These are phyloP conservation scores for Globisporangium cylindrosporum DNA, from an alignment of 352 stramenopile species.

Conservation along the genomic window DNA sequence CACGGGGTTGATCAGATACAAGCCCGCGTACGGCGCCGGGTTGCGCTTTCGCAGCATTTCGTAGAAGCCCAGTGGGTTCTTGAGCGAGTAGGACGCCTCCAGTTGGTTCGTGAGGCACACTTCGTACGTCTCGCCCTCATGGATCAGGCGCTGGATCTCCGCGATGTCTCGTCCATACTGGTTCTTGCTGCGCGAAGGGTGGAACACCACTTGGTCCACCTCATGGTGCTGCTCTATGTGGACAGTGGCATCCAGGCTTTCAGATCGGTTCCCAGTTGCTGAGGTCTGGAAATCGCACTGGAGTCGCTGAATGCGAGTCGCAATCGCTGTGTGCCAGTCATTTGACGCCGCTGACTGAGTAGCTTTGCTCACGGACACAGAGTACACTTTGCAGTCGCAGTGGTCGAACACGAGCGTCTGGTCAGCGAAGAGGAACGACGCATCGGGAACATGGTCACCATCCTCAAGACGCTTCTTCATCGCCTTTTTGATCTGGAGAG, in stretches of 20 bases:
- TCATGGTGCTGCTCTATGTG: background rate
- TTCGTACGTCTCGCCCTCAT: conserved; percentile 94
- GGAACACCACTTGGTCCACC: conserved; percentile 39
- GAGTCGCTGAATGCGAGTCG: conserved; percentile 6
- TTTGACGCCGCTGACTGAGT: conserved; percentile 22
- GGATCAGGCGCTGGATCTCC: conserved; percentile 88
- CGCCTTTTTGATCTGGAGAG: conserved; percentile 25
- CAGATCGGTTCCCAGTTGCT: background rate
- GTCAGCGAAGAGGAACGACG: conserved; percentile 91
- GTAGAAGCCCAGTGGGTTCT: conserved; percentile 84
- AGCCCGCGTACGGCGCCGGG: conserved; percentile 94
- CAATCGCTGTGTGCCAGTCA: conserved; percentile 8
- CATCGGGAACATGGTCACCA: conserved; percentile 63
- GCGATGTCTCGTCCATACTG: conserved; percentile 88
- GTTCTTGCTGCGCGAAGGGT: conserved; percentile 51
- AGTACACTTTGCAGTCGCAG: conserved; percentile 64
- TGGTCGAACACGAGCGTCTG: conserved; percentile 90
- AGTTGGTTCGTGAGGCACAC: conserved; percentile 96
- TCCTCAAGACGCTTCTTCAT: conserved; percentile 23
- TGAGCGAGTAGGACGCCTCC: conserved; percentile 38
- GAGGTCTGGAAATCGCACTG: conserved; percentile 10
- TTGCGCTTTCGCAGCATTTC: conserved; percentile 88
- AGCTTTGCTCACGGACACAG: conserved; percentile 41
- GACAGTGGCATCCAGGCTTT: background rate
- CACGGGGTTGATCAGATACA: conserved; percentile 75